A percentile compares a stretch with the other conserved stretches of the same genome.
Conservation (phyloP, 179 eudicot genomes). For the Vitellaria paradoxa region DNA sequence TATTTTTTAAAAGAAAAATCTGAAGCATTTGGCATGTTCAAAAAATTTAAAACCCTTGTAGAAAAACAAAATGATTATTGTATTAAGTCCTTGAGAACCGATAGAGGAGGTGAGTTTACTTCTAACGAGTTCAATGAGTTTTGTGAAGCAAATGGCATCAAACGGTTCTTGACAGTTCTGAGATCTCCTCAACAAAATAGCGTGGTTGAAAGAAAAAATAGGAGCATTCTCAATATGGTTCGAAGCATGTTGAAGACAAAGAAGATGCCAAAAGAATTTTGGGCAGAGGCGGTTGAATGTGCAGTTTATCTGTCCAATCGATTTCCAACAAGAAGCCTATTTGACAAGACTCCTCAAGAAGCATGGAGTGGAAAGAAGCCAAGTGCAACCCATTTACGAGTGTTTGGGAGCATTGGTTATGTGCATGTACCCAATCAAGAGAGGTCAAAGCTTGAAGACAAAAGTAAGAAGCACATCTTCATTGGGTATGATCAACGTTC, state of each 20-base stretch:
- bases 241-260: background rate
- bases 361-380: background rate
- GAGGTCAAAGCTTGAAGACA: too few relatives aligned
- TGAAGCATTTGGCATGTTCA: background rate
- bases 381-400: background rate
- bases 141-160: background rate
- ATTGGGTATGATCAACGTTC: background rate
- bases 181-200: background rate
- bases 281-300: background rate
- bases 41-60: background rate
- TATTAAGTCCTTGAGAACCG: background rate
- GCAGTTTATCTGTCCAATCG: too few relatives aligned
- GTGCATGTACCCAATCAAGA: too few relatives aligned
- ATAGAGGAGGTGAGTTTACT: background rate
- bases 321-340: background rate
- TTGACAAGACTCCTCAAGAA: background rate
- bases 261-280: background rate
- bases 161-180: background rate
- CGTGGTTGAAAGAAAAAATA: background rate
- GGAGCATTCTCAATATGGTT: background rate
- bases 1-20: background rate
- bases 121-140: background rate
- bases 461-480: too few relatives aligned
- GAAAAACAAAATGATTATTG: background rate
- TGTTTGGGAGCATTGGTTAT: background rate